These are phyloP conservation scores for Populus deltoides DNA, from an alignment of 345 rosid genomes.

Conservation along the genomic window DNA sequence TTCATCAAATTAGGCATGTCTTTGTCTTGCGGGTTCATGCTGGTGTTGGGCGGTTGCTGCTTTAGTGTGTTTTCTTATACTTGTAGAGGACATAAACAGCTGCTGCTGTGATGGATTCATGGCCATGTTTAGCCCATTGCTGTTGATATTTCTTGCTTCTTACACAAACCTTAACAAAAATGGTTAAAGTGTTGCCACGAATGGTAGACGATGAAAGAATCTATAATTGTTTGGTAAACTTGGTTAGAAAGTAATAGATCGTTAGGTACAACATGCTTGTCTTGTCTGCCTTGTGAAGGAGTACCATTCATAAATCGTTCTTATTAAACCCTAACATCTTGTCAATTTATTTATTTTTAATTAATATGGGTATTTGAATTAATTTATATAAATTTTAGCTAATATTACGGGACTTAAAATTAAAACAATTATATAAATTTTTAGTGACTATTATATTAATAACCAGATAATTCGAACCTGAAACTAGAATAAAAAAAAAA, in stretches of 20 bases:
- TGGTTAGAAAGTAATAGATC: background rate
- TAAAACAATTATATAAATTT: too few species aligned
- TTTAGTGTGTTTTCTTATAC: too few species aligned
- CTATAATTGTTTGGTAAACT: background rate
- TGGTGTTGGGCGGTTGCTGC: too few species aligned
- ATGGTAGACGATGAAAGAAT: background rate
- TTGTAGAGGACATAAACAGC: too few species aligned
- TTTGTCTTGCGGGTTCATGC: too few species aligned
- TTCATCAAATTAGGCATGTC: background rate
- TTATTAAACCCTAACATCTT: too few species aligned
- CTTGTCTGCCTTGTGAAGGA: background rate
- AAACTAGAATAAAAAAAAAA: too few species aligned
- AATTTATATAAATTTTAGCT: accelerated
- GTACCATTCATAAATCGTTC: too few species aligned
- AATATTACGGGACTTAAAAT: too few species aligned
- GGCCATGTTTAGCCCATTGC: background rate
- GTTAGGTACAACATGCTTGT: background rate
- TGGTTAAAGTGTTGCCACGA: background rate
- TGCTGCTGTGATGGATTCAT: background rate
- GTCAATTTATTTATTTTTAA: too few species aligned
- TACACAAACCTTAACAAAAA: background rate
- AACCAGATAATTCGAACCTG: accelerated
- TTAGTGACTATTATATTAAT: too few species aligned
- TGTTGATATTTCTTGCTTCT: background rate
- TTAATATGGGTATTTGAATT: too few species aligned